A percentile compares a stretch with the other conserved stretches of the same genome.
Evolutionary conservation across 2,329 filamentous ascomycete species (phyloP).

Genomic region (Fusarium pseudograminearum): DNA sequence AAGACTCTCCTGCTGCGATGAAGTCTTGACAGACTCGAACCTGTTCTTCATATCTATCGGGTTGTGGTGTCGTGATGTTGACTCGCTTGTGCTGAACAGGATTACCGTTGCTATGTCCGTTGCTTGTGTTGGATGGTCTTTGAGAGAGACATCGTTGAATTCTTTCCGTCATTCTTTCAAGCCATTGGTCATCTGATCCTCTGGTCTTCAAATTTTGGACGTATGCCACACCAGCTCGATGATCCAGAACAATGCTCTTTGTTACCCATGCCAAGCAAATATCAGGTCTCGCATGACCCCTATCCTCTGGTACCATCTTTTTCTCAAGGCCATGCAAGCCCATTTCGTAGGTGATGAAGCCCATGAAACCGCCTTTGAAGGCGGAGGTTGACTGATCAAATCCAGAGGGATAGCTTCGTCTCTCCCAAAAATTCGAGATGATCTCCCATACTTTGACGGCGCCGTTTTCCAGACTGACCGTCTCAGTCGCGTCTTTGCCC

Average conservation of each 20-base stretch:
- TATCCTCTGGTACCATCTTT: constrained; percentile 43
- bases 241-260: constrained; percentile 82
- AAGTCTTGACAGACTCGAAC: constrained; percentile 77
- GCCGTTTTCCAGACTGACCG: constrained; percentile 43
- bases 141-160: constrained; percentile 53
- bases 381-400: constrained; percentile 53
- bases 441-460: constrained; percentile 62
- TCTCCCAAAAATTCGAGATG: constrained; percentile 59
- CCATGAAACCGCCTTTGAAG: constrained; percentile 87
- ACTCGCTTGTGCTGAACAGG: background rate
- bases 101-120: constrained; percentile 33
- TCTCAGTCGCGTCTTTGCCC: constrained; percentile 16
- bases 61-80: constrained; percentile 56
- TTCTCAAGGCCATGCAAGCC: constrained; percentile 64
- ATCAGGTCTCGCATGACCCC: constrained; percentile 68
- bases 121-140: constrained; percentile 33
- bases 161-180: constrained; percentile 46
- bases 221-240: constrained; percentile 69
- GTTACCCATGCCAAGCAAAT: constrained; percentile 82
- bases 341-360: constrained; percentile 87
- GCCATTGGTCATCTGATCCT: constrained; percentile 50
- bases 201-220: constrained; percentile 65
- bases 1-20: constrained; percentile 82
- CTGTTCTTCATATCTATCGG: constrained; percentile 70
- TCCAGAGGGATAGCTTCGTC: constrained; percentile 44